A percentile compares a stretch with the other conserved stretches of the same genome.
phyloP scores from a whole-genome alignment of 345 rosid species.

The Lepidium africanum region DNA sequence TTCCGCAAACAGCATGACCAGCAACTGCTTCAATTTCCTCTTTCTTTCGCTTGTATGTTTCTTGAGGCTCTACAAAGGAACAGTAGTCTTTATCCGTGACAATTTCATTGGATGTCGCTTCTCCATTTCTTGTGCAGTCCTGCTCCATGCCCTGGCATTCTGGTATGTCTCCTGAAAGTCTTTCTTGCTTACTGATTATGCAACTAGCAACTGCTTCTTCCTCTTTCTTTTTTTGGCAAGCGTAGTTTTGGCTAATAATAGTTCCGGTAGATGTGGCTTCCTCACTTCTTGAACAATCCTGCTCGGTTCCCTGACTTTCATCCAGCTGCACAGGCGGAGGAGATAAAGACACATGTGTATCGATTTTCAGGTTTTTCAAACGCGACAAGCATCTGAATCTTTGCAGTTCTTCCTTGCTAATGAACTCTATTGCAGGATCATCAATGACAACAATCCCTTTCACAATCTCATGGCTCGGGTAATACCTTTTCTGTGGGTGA shows the following conservation, averaged over 20 bases:
- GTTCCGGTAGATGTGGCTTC: not conserved
- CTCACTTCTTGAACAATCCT: conserved; percentile 9
- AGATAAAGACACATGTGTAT: conserved; percentile 26
- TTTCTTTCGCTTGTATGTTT: conserved; percentile 17
- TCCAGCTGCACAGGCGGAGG: conserved; percentile 21
- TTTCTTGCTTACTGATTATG: conserved; percentile 4
- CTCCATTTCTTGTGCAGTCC: conserved; percentile 6
- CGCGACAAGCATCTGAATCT: conserved; percentile 43
- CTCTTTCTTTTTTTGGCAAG: conserved; percentile 11
- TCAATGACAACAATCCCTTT: conserved; percentile 53
- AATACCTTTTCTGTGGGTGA: conserved; percentile 45
- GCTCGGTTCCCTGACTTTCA: conserved; percentile 9
- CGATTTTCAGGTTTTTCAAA: conserved; percentile 37
- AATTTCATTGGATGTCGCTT: not conserved
- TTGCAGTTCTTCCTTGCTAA: conserved; percentile 30
- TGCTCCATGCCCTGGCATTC: not conserved
- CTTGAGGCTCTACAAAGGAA: conserved; percentile 9
- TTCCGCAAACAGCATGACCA: not conserved
- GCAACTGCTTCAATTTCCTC: conserved; percentile 4
- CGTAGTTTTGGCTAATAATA: conserved; percentile 2
- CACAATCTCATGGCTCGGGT: conserved; percentile 31
- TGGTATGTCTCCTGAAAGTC: not conserved
- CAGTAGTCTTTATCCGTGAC: conserved; percentile 10
- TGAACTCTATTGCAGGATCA: conserved; percentile 31
- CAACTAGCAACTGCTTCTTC: conserved; percentile 5